These are phyloP conservation scores for Sarocladium kiliense DNA, from an alignment of 2,329 filamentous ascomycete genomes.

Conservation along the genomic window DNA sequence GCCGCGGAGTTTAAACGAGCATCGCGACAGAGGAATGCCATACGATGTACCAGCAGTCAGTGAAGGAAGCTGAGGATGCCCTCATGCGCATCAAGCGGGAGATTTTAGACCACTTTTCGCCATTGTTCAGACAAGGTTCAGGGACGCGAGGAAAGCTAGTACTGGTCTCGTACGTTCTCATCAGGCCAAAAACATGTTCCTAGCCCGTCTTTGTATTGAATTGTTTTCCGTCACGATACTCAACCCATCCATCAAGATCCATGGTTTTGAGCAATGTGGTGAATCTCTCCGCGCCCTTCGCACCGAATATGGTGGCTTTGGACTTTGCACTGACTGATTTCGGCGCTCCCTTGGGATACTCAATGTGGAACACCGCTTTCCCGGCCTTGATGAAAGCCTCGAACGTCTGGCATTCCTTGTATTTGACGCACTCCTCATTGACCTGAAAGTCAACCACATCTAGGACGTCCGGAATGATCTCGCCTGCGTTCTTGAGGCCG, in stretches of 20 bases:
- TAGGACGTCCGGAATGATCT: constrained; percentile 45
- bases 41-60: too few relatives aligned
- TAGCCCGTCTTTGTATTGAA: constrained; percentile 18
- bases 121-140: too few relatives aligned
- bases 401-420: constrained; percentile 54
- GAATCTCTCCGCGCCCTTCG: constrained; percentile 40
- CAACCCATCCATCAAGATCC: constrained; percentile 57
- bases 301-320: constrained; percentile 37
- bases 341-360: constrained; percentile 54
- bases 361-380: constrained; percentile 69
- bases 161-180: not conserved
- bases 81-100: too few relatives aligned
- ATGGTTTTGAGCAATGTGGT: constrained; percentile 63
- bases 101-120: too few relatives aligned
- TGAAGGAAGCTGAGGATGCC: too few relatives aligned
- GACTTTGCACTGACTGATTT: constrained; percentile 27
- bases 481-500: constrained; percentile 63
- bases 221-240: constrained; percentile 42
- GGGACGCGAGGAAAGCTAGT: too few relatives aligned
- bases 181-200: too few relatives aligned
- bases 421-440: constrained; percentile 63
- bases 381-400: constrained; percentile 49
- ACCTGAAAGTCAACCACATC: constrained; percentile 57
- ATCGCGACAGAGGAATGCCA: too few relatives aligned
- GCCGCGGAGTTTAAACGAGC: too few relatives aligned